phyloP scores from a whole-genome alignment of 2,329 filamentous ascomycete species.

The Xylaria sp. region DNA sequence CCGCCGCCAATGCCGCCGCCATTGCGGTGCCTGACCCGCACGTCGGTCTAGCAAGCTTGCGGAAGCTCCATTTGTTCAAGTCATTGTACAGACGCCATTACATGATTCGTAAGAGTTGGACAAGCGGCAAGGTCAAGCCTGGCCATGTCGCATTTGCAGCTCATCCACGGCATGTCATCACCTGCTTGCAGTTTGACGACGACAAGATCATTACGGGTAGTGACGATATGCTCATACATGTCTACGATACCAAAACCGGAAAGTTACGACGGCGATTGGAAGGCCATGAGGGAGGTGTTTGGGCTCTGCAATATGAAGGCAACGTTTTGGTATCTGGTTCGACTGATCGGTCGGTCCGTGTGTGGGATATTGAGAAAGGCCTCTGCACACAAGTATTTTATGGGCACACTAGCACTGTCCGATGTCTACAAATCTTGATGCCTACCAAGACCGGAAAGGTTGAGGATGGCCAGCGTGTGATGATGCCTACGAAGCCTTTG shows the following conservation, averaged over 20 bases:
- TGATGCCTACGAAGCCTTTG: conserved; percentile 93
- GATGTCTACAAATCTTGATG: conserved; percentile 93
- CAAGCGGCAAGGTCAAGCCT: conserved; percentile 83
- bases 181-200: conserved; percentile 95
- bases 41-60: conserved; percentile 79
- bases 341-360: conserved; percentile 96
- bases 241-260: conserved; percentile 97
- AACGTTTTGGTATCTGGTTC: conserved; percentile 96
- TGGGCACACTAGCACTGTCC: conserved; percentile 95
- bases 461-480: conserved; percentile 76
- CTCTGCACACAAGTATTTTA: conserved; percentile 96
- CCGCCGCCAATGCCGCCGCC: conserved; percentile 86
- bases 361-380: conserved; percentile 97
- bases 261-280: conserved; percentile 83
- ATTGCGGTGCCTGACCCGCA: conserved; percentile 83
- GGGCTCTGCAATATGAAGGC: conserved; percentile 95
- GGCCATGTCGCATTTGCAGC: conserved; percentile 96
- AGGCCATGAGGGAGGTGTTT: conserved; percentile 96
- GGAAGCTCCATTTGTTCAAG: conserved; percentile 92
- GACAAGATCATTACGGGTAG: conserved; percentile 98
- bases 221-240: conserved; percentile 96
- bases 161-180: conserved; percentile 95
- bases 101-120: conserved; percentile 92
- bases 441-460: conserved; percentile 80
- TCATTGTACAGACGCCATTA: conserved; percentile 93